Conservation (phyloP, 345 rosid species). For the Lagerstroemia speciosa region DNA sequence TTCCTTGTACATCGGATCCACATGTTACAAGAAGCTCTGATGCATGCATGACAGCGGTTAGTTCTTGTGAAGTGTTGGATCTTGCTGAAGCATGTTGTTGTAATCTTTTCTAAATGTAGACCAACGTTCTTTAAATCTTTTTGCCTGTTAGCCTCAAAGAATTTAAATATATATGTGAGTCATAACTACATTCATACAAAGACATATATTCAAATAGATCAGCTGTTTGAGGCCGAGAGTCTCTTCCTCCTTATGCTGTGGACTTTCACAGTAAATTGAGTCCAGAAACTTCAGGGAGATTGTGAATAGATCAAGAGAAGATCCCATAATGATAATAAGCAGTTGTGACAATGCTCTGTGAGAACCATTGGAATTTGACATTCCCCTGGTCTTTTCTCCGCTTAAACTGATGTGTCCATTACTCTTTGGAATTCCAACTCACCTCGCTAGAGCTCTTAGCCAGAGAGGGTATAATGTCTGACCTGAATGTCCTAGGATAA, state of each 20-base stretch:
- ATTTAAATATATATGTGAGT: background rate
- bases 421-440: background rate
- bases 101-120: background rate
- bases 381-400: background rate
- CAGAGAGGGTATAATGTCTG: background rate
- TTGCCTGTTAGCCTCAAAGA: background rate
- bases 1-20: constrained; percentile 1
- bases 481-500: background rate
- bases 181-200: too few relatives aligned
- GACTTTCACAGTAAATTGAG: background rate
- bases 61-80: constrained; percentile 12
- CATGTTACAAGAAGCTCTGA: constrained; percentile 13
- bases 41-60: constrained; percentile 16
- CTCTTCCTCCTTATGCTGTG: too few relatives aligned
- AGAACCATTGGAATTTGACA: background rate
- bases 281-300: background rate
- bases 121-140: background rate
- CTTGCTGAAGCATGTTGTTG: constrained; percentile 16
- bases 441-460: background rate
- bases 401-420: background rate
- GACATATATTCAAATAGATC: too few relatives aligned
- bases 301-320: background rate
- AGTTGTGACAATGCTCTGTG: background rate
- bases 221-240: too few relatives aligned
- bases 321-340: background rate